These are phyloP conservation scores for Claviceps sp. DNA, from an alignment of 2,329 filamentous ascomycete genomes.

Conservation along the genomic window DNA sequence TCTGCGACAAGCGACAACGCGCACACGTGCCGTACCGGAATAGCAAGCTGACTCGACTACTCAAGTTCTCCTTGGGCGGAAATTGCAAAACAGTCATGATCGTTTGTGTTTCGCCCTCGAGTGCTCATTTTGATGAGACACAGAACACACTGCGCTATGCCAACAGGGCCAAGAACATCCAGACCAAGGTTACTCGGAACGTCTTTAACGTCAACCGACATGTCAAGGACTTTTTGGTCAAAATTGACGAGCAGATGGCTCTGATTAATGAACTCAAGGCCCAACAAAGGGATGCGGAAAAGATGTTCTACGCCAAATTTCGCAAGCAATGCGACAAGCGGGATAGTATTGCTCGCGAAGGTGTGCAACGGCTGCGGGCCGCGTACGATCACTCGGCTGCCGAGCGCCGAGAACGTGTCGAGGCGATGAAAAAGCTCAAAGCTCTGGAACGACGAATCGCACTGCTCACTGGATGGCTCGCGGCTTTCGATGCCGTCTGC, in stretches of 20 bases:
- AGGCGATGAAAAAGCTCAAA: conserved; percentile 68
- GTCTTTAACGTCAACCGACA: conserved; percentile 98
- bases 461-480: conserved; percentile 83
- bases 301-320: conserved; percentile 73
- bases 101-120: conserved; percentile 93
- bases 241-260: conserved; percentile 97
- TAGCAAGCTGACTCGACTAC: conserved; percentile 85
- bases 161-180: conserved; percentile 97
- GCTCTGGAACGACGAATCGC: conserved; percentile 75
- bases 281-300: conserved; percentile 82
- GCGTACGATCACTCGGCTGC: conserved; percentile 70
- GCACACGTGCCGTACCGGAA: conserved; percentile 96
- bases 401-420: conserved; percentile 68
- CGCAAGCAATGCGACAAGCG: conserved; percentile 82
- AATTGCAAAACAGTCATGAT: conserved; percentile 99
- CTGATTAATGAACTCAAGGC: conserved; percentile 91
- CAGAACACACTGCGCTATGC: conserved; percentile 97
- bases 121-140: conserved; percentile 93
- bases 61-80: conserved; percentile 93
- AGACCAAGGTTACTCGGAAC: conserved; percentile 98
- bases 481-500: conserved; percentile 75
- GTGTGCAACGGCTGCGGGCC: conserved; percentile 61
- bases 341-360: conserved; percentile 62
- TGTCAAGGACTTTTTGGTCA: conserved; percentile 97
- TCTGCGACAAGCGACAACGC: conserved; percentile 82